Evolutionary conservation across 495 filamentous ascomycete species (phyloP).

Genomic region (Hyaloscypha bicolor): DNA sequence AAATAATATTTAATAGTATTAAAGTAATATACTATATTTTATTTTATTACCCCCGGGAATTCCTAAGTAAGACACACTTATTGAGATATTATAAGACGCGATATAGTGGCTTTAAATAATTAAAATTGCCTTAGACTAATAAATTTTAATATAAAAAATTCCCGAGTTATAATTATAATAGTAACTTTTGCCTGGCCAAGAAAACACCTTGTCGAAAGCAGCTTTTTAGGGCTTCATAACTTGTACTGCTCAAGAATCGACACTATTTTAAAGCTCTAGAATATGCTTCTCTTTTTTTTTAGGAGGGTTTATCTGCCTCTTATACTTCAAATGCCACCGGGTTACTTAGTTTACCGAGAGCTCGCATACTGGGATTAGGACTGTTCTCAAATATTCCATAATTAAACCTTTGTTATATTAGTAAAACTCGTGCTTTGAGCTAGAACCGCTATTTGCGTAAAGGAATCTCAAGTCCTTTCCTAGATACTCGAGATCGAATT

Average conservation of each 20-base stretch:
- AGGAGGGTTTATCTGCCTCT: neutral
- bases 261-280: neutral
- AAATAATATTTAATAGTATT: neutral
- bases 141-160: neutral
- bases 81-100: neutral
- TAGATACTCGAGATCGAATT: neutral
- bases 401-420: conserved; percentile 10
- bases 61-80: neutral
- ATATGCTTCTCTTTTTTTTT: neutral
- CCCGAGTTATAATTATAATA: neutral
- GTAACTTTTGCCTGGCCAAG: conserved; percentile 16
- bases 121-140: neutral
- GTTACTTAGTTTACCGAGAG: neutral
- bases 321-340: conserved; percentile 16
- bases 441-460: conserved; percentile 9
- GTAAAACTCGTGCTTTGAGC: conserved; percentile 10
- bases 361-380: conserved; percentile 11
- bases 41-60: neutral
- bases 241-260: conserved; percentile 4
- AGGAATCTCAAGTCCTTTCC: conserved; percentile 21
- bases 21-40: neutral
- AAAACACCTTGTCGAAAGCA: conserved; percentile 17
- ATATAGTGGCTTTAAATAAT: neutral
- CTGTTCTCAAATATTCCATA: neutral
- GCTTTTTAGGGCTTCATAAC: neutral